Evolutionary conservation across 768 basidiomycete genomes (phyloP).

Genomic region (Pleurotus platypus): DNA sequence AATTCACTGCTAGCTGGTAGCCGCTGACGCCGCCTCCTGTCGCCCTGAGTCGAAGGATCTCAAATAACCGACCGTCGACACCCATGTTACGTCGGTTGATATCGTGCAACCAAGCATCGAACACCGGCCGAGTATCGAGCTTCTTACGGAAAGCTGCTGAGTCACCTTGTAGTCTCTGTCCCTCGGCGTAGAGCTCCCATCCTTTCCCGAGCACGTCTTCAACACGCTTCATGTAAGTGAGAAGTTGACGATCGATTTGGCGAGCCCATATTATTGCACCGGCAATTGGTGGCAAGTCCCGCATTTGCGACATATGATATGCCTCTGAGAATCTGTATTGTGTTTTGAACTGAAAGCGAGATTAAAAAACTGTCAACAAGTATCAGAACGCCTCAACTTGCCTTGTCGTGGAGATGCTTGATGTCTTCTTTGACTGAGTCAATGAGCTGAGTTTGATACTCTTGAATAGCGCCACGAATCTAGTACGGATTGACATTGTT

Average conservation of each 20-base stretch:
- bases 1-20: slow-evolving; percentile 91
- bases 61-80: slow-evolving; percentile 88
- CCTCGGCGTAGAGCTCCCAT: slow-evolving; percentile 99
- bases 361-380: neutral
- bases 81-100: slow-evolving; percentile 92
- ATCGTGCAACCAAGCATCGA: slow-evolving; percentile 94
- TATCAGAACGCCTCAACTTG: slow-evolving; percentile 16
- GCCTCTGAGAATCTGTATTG: slow-evolving; percentile 95
- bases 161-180: slow-evolving; percentile 94
- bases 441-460: slow-evolving; percentile 97
- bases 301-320: slow-evolving; percentile 98
- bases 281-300: slow-evolving; percentile 96
- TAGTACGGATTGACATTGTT: slow-evolving; percentile 21
- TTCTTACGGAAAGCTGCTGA: slow-evolving; percentile 91
- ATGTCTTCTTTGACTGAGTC: slow-evolving; percentile 99
- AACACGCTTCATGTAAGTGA: slow-evolving; percentile 97
- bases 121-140: slow-evolving; percentile 90
- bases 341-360: slow-evolving; percentile 72
- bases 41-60: slow-evolving; percentile 68
- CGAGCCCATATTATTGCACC: slow-evolving; percentile 98
- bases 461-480: slow-evolving; percentile 98
- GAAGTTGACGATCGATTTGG: slow-evolving; percentile 96
- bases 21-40: slow-evolving; percentile 43
- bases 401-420: slow-evolving; percentile 91
- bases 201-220: slow-evolving; percentile 98